phyloP scores from a whole-genome alignment of 345 rosid species.

The Eucalyptus sp. region DNA sequence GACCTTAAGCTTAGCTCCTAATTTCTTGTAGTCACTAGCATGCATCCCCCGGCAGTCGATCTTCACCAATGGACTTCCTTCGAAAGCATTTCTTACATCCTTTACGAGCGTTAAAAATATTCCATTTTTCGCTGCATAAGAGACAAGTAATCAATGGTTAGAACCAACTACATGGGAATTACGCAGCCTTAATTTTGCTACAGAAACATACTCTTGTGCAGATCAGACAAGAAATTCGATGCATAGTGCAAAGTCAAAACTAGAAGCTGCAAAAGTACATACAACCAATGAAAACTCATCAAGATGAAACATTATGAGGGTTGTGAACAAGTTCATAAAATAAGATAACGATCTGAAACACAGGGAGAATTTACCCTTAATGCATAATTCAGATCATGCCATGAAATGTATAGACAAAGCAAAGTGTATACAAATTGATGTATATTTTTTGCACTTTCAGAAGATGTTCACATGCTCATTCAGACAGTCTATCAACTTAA shows the following conservation, averaged over 20 bases:
- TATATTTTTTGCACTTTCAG: not conserved
- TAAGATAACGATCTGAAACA: not conserved
- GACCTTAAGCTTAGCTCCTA: slow-evolving; percentile 79
- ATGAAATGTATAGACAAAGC: not conserved
- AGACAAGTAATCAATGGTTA: not conserved
- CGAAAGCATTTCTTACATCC: slow-evolving; percentile 85
- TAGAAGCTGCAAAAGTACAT: not conserved
- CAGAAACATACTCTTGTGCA: not conserved
- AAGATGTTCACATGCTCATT: not conserved
- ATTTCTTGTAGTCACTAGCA: slow-evolving; percentile 80
- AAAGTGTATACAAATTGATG: not conserved
- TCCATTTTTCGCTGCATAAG: slow-evolving; percentile 68
- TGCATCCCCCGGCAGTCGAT: slow-evolving; percentile 73
- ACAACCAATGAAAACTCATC: not conserved
- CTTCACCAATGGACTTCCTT: slow-evolving; percentile 77
- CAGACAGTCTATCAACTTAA: not conserved
- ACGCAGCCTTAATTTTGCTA: not conserved
- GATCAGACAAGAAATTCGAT: not conserved
- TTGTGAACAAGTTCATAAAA: not conserved
- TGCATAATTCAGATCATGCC: not conserved
- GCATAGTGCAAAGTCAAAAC: not conserved
- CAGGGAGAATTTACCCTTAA: not conserved
- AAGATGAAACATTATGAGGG: not conserved
- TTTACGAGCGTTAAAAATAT: slow-evolving; percentile 58
- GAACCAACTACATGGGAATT: not conserved